phyloP scores from a whole-genome alignment of 257 asterid species.

The Anisodus acutangulus region DNA sequence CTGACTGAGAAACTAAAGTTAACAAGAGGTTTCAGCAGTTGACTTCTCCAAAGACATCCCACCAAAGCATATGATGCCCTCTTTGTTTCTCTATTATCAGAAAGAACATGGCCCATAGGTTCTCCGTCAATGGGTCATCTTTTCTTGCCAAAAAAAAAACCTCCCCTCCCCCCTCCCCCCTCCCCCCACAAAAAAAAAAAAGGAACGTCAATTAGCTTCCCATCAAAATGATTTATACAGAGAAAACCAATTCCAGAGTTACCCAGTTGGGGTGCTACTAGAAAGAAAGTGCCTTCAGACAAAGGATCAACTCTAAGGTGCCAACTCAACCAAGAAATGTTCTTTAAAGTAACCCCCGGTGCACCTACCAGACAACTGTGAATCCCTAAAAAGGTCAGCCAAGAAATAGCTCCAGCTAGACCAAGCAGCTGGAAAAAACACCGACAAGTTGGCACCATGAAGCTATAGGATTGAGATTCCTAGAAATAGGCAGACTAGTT shows the following conservation, averaged over 20 bases:
- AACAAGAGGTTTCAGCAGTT: neutral
- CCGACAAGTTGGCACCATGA: neutral
- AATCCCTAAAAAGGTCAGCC: constrained; percentile 16
- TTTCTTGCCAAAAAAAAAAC: neutral
- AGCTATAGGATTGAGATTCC: neutral
- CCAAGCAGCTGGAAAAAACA: neutral
- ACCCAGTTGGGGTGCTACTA: neutral
- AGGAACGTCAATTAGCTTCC: too few relatives aligned
- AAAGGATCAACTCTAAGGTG: neutral
- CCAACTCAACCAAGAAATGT: too few relatives aligned
- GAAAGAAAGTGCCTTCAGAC: neutral
- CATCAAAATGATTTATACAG: too few relatives aligned
- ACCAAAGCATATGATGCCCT: neutral
- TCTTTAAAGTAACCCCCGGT: neutral
- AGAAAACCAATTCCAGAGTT: too few relatives aligned
- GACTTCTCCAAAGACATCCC: constrained; percentile 3
- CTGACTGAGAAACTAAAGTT: neutral
- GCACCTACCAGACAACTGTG: neutral
- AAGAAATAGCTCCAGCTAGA: neutral
- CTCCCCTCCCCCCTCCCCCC: neutral
- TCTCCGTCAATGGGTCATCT: neutral
- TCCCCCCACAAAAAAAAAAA: neutral
- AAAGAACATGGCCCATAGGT: neutral
- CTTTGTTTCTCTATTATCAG: neutral
- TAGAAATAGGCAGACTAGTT: neutral